These are phyloP conservation scores for Thielaviopsis musarum DNA, from an alignment of 2,329 filamentous ascomycete species.

Conservation along the genomic window DNA sequence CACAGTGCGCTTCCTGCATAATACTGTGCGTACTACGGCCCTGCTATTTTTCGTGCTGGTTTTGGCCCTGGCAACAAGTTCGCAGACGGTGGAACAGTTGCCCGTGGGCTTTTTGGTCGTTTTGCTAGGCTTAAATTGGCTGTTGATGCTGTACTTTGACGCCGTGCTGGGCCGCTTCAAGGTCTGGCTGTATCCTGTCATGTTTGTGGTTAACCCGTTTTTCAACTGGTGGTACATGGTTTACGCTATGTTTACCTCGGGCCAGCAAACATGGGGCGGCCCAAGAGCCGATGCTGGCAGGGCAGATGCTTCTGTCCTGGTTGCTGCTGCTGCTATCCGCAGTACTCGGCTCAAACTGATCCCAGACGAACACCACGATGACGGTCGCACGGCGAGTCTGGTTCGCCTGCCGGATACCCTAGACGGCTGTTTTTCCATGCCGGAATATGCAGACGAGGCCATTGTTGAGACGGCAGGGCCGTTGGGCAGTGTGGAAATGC, in stretches of 20 bases:
- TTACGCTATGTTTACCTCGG: conserved; percentile 87
- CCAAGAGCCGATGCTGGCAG: conserved; percentile 76
- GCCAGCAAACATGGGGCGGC: conserved; percentile 88
- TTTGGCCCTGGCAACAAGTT: conserved; percentile 70
- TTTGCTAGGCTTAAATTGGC: conserved; percentile 82
- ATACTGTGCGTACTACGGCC: conserved; percentile 88
- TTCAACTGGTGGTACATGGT: conserved; percentile 99
- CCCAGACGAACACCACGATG: not conserved
- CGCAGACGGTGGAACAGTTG: conserved; percentile 58
- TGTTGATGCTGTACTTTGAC: conserved; percentile 93
- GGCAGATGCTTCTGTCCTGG: conserved; percentile 37
- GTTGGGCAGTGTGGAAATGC: too few species aligned
- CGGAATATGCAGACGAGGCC: not conserved
- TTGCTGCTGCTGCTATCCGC: not conserved
- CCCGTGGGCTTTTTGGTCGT: conserved; percentile 89
- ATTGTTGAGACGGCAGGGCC: too few species aligned
- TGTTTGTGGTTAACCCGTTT: conserved; percentile 91
- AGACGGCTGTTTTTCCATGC: not conserved
- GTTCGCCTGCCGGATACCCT: not conserved
- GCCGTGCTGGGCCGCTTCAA: conserved; percentile 77
- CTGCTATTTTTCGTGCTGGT: conserved; percentile 90
- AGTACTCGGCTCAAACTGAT: not conserved
- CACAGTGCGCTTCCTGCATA: conserved; percentile 80
- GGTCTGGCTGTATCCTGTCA: conserved; percentile 84
- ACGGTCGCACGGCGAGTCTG: not conserved